These are phyloP conservation scores for Polytrichum commune DNA, from an alignment of 225 moss, liverwort and hornwort genomes.

Conservation along the genomic window DNA sequence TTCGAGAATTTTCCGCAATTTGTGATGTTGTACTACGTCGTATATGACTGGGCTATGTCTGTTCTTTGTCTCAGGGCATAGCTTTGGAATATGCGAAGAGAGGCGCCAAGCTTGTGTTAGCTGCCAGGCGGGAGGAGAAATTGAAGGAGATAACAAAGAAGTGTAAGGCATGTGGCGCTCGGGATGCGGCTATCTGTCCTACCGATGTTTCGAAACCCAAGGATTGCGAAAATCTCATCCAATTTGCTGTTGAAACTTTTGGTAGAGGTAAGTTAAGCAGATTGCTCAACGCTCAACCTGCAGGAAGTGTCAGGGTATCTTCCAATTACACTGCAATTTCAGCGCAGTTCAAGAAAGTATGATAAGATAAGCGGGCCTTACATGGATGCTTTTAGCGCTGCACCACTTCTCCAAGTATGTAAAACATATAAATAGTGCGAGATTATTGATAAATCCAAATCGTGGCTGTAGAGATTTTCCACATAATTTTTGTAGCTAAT, in stretches of 20 bases:
- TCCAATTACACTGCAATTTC: no score
- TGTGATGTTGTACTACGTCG: not conserved
- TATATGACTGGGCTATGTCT: not conserved
- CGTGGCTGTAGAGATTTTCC: no score
- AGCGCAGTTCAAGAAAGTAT: no score
- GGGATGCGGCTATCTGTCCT: slow-evolving; percentile 20
- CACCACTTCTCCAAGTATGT: no score
- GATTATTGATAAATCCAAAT: no score
- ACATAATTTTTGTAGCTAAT: no score
- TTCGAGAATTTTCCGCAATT: not conserved
- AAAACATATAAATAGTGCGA: no score
- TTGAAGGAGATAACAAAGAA: slow-evolving; percentile 30
- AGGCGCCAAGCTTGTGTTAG: slow-evolving; percentile 43
- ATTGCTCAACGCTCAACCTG: no score
- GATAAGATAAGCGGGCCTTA: no score
- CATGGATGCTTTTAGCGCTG: no score
- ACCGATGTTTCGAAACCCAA: slow-evolving; percentile 35
- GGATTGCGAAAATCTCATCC: slow-evolving; percentile 32
- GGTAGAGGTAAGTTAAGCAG: slow-evolving; percentile 21
- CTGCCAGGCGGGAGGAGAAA: slow-evolving; percentile 35
- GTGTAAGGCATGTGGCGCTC: slow-evolving; percentile 32
- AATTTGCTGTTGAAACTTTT: slow-evolving; percentile 29
- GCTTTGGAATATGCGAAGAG: slow-evolving; percentile 43
- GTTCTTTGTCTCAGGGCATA: slow-evolving; percentile 17
- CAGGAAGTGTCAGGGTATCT: no score